phyloP scores from a whole-genome alignment of 345 rosid genomes.

The Draba incana region DNA sequence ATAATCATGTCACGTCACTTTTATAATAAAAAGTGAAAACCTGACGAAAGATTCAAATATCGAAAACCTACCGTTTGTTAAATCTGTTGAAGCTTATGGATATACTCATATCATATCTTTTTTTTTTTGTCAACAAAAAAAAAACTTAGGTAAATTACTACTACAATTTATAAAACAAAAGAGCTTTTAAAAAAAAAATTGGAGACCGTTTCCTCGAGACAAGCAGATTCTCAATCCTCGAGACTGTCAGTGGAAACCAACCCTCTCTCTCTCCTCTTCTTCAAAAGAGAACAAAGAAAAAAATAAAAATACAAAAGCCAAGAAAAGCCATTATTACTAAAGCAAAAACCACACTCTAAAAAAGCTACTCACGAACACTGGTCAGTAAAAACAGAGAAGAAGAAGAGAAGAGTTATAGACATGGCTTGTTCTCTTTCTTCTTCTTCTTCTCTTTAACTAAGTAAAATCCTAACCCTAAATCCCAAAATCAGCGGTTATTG shows the following conservation, averaged over 20 bases:
- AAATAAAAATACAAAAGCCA: slow-evolving; percentile 32
- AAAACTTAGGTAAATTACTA: slow-evolving; percentile 1
- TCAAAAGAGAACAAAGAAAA: slow-evolving; percentile 27
- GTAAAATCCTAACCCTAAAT: slow-evolving; percentile 8
- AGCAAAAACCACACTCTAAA: slow-evolving; percentile 36
- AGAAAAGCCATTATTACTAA: slow-evolving; percentile 41
- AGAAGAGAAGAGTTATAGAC: background rate
- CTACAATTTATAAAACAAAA: background rate
- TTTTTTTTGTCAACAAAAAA: no score
- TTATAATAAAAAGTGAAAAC: slow-evolving; percentile 18
- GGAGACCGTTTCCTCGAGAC: slow-evolving; percentile 47
- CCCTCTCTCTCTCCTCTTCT: slow-evolving; percentile 33
- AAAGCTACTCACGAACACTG: slow-evolving; percentile 36
- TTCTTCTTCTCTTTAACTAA: slow-evolving; percentile 15
- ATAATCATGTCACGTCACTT: slow-evolving; percentile 2
- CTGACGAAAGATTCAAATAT: slow-evolving; percentile 21
- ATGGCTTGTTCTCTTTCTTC: background rate
- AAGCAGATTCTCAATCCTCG: slow-evolving; percentile 44
- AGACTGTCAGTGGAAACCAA: slow-evolving; percentile 43
- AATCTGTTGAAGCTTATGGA: slow-evolving; percentile 25
- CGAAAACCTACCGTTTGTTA: slow-evolving; percentile 21
- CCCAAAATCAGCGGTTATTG: background rate
- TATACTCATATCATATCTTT: slow-evolving; percentile 17
- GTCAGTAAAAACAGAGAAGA: slow-evolving; percentile 13
- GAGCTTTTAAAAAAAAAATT: slow-evolving; percentile 20